A percentile compares a stretch with the other conserved stretches of the same genome.
Conservation (phyloP, 1,284 basidiomycete genomes). For the Rhodotorula glutinis region DNA sequence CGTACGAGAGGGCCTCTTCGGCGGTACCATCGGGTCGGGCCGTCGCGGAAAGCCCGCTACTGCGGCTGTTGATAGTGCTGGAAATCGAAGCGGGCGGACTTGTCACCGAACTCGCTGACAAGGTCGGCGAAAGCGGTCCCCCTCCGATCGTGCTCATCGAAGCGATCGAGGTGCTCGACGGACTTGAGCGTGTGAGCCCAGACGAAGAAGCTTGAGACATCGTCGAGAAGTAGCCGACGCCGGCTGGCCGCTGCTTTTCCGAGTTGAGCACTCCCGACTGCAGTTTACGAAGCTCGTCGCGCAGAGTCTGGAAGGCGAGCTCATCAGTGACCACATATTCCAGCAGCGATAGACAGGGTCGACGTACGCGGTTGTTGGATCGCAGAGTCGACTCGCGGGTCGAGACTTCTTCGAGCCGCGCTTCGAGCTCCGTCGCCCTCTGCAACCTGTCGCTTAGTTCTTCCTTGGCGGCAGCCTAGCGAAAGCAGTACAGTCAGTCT, state of each 20-base stretch:
- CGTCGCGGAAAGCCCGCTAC: neutral
- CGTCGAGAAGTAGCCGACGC: conserved; percentile 71
- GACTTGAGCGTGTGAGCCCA: neutral
- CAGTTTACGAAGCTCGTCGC: conserved; percentile 87
- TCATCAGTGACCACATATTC: neutral
- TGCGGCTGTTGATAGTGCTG: neutral
- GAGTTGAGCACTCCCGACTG: conserved; percentile 84
- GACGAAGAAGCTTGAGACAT: conserved; percentile 18
- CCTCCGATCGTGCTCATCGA: conserved; percentile 7
- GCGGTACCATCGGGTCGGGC: conserved; percentile 19
- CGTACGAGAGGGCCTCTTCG: conserved; percentile 84
- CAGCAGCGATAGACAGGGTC: neutral
- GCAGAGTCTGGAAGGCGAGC: conserved; percentile 59
- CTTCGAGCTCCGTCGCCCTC: conserved; percentile 46
- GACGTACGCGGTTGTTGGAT: conserved; percentile 66
- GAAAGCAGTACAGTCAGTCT: neutral
- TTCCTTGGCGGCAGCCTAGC: conserved; percentile 49
- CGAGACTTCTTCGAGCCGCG: conserved; percentile 60
- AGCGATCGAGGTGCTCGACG: conserved; percentile 16
- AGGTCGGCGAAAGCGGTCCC: conserved; percentile 2
- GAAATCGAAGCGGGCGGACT: neutral
- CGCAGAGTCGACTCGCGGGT: conserved; percentile 64
- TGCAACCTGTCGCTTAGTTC: conserved; percentile 47
- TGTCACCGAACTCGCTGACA: neutral
- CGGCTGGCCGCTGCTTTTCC: conserved; percentile 81